These are phyloP conservation scores for Lactarius quietus DNA, from an alignment of 768 basidiomycete genomes.

Conservation along the genomic window DNA sequence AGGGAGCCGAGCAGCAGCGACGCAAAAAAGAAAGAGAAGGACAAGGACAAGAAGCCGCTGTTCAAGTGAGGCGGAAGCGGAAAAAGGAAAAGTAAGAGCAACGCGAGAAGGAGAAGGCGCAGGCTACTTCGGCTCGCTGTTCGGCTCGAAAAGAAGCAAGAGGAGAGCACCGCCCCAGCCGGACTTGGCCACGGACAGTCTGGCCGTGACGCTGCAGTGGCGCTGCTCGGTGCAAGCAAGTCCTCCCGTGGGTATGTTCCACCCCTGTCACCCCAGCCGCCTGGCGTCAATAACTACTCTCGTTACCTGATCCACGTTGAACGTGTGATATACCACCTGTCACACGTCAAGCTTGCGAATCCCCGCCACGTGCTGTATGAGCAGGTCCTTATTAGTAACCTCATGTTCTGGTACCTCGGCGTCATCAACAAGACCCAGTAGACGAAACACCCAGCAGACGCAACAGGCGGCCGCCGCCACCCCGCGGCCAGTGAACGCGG, in stretches of 20 bases:
- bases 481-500: slow-evolving; percentile 15
- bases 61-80: slow-evolving; percentile 42
- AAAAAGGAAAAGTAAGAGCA: slow-evolving; percentile 49
- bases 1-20: slow-evolving; percentile 78
- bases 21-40: slow-evolving; percentile 64
- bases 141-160: slow-evolving; percentile 86
- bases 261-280: slow-evolving; percentile 55
- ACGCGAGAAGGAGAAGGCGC: slow-evolving; percentile 63
- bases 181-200: slow-evolving; percentile 37
- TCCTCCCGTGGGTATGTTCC: slow-evolving; percentile 64
- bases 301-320: slow-evolving; percentile 99
- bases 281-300: slow-evolving; percentile 45
- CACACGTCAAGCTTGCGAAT: slow-evolving; percentile 98
- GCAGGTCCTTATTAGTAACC: slow-evolving; percentile 88
- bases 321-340: slow-evolving; percentile 93
- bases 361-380: slow-evolving; percentile 95
- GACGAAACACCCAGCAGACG: too few relatives aligned
- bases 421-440: slow-evolving; percentile 95
- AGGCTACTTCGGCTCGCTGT: slow-evolving; percentile 89
- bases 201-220: slow-evolving; percentile 83
- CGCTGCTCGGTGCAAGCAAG: slow-evolving; percentile 80
- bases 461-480: slow-evolving; percentile 28
- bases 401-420: slow-evolving; percentile 99
- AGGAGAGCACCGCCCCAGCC: slow-evolving; percentile 51
- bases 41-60: slow-evolving; percentile 58